phyloP scores from a whole-genome alignment of 2,329 filamentous ascomycete species.

The Apiospora rasikravindrae region DNA sequence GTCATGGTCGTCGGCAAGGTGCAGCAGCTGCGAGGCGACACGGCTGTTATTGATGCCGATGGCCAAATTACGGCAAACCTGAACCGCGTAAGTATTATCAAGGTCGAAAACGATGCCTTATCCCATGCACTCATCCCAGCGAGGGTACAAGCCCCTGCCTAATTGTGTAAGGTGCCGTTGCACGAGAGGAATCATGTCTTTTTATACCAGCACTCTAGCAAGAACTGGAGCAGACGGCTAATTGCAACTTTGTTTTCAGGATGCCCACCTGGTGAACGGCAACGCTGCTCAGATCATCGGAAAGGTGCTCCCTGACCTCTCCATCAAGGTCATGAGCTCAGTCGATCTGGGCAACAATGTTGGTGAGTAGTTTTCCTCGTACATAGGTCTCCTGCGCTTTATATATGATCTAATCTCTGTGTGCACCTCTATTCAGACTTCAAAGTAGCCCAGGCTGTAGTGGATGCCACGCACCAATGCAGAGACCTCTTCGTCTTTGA shows the following conservation, averaged over 20 bases:
- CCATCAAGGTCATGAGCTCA: constrained; percentile 71
- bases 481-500: constrained; percentile 78
- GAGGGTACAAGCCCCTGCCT: background rate
- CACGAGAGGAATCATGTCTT: background rate
- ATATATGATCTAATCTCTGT: constrained; percentile 22
- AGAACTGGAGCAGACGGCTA: background rate
- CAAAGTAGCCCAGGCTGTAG: constrained; percentile 75
- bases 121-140: background rate
- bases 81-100: constrained; percentile 63
- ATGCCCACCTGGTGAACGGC: constrained; percentile 70
- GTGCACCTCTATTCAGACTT: constrained; percentile 64
- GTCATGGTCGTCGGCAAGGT: constrained; percentile 90
- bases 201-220: background rate
- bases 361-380: constrained; percentile 54
- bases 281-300: constrained; percentile 80
- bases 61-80: constrained; percentile 77
- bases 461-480: constrained; percentile 83
- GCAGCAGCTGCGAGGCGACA: constrained; percentile 78
- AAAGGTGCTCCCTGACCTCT: constrained; percentile 76
- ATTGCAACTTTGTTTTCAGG: constrained; percentile 49
- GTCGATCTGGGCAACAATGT: constrained; percentile 72
- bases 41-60: constrained; percentile 79
- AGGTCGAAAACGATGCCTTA: background rate
- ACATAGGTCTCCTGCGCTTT: background rate
- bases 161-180: background rate